Conservation (phyloP, 2,329 filamentous ascomycete genomes). For the Aspergillus neotritici region DNA sequence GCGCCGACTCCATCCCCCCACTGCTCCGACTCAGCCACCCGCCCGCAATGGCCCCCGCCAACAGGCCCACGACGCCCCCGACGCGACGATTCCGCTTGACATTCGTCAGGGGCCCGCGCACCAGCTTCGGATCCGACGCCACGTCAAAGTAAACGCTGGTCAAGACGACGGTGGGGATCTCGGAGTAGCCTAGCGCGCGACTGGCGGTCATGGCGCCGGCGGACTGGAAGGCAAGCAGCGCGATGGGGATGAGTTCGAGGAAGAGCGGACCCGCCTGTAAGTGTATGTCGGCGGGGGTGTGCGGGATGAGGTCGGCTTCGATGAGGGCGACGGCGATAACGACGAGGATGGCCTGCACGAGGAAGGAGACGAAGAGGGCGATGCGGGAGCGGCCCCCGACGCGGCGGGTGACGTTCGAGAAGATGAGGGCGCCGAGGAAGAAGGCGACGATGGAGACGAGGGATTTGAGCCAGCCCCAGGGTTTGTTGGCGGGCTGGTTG, state of each 20-base stretch:
- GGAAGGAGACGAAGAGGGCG: constrained; percentile 39
- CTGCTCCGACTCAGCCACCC: constrained; percentile 40
- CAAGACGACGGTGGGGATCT: constrained; percentile 44
- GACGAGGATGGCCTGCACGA: constrained; percentile 35
- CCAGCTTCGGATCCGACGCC: constrained; percentile 37
- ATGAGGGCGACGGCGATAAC: constrained; percentile 38
- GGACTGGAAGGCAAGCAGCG: constrained; percentile 41
- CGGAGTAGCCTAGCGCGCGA: constrained; percentile 37
- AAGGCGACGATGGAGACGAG: constrained; percentile 39
- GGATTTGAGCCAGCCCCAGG: constrained; percentile 42
- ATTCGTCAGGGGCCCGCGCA: constrained; percentile 31
- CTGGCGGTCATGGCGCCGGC: constrained; percentile 41
- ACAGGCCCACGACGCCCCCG: constrained; percentile 33
- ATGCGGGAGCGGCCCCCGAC: constrained; percentile 30
- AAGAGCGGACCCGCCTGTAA: constrained; percentile 27
- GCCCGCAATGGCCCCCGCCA: constrained; percentile 38
- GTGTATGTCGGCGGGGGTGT: constrained; percentile 15
- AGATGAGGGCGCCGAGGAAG: constrained; percentile 38
- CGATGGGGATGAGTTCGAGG: constrained; percentile 40
- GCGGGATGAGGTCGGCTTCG: constrained; percentile 35
- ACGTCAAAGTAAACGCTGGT: constrained; percentile 45
- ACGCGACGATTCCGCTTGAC: constrained; percentile 36
- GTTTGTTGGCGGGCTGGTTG: constrained; percentile 33
- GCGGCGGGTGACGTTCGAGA: constrained; percentile 34
- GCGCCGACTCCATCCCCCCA: constrained; percentile 39